Conservation (phyloP, 805 yeast species). For the Novakomyces olei region DNA sequence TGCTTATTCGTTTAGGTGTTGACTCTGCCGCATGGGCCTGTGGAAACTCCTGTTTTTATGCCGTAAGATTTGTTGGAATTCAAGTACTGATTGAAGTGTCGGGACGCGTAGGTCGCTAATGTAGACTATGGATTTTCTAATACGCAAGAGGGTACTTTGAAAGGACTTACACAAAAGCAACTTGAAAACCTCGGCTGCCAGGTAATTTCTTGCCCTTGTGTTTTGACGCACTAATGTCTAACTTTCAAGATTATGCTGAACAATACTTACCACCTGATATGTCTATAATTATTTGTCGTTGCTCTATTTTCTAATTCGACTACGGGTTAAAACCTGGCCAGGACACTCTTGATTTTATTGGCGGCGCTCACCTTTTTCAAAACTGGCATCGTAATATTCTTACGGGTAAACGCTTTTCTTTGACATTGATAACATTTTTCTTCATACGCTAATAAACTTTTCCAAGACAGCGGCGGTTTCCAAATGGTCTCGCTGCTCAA, state of each 20-base stretch:
- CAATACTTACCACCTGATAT: constrained; percentile 21
- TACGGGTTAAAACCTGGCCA: constrained; percentile 24
- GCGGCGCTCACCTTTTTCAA: constrained; percentile 24
- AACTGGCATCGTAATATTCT: constrained; percentile 22
- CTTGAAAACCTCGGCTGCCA: constrained; percentile 20
- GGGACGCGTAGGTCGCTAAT: constrained; percentile 20
- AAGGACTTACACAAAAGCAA: constrained; percentile 24
- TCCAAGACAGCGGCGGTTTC: constrained; percentile 12
- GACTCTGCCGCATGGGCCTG: neutral
- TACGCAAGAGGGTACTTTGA: constrained; percentile 24
- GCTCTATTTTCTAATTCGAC: neutral
- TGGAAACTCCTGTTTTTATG: neutral
- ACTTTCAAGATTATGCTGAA: constrained; percentile 24
- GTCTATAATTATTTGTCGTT: neutral
- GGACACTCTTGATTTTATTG: constrained; percentile 20
- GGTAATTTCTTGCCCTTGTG: no score
- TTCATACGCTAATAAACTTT: neutral
- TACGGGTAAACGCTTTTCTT: constrained; percentile 15
- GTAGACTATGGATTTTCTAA: no score
- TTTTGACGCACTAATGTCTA: no score
- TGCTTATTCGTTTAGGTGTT: neutral
- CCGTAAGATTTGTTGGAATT: no score
- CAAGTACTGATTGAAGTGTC: no score
- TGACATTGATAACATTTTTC: no score
- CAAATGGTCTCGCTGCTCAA: constrained; percentile 25